Evolutionary conservation across 306 rosid genomes (phyloP).

Genomic region (Datisca glomerata): DNA sequence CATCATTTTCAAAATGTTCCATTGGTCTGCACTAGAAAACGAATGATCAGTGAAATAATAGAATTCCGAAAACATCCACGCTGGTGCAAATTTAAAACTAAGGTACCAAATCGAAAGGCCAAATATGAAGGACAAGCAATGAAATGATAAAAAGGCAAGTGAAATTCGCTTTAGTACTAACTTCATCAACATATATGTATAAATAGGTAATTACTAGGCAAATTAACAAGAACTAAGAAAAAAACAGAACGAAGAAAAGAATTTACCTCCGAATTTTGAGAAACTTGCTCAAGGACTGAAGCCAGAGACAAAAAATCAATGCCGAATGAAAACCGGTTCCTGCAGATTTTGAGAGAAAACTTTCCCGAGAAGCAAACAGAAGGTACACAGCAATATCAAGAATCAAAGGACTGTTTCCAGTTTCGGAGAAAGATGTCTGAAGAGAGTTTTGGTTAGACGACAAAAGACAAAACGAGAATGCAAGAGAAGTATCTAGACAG

Average conservation of each 20-base stretch:
- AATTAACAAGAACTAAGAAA: background rate
- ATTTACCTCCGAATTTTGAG: background rate
- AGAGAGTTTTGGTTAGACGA: no score
- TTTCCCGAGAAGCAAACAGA: background rate
- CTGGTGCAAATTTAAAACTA: background rate
- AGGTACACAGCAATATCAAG: background rate
- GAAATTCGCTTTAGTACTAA: no score
- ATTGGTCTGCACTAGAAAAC: slow-evolving; percentile 20
- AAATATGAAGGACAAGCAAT: no score
- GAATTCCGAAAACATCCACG: background rate
- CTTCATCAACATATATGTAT: no score
- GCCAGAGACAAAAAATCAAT: background rate
- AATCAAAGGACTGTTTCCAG: background rate
- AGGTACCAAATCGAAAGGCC: background rate
- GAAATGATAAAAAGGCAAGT: no score
- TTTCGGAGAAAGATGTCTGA: background rate
- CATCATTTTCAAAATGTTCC: slow-evolving; percentile 56
- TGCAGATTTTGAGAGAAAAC: background rate
- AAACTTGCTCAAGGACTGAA: background rate
- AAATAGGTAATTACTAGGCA: no score
- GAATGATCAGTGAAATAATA: background rate
- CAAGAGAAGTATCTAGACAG: no score
- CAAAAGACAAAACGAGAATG: no score
- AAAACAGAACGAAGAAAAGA: background rate
- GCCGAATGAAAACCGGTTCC: background rate